These are phyloP conservation scores for Zychaea mexicana DNA, from an alignment of 371 early-diverging fungal genomes.

Conservation along the genomic window DNA sequence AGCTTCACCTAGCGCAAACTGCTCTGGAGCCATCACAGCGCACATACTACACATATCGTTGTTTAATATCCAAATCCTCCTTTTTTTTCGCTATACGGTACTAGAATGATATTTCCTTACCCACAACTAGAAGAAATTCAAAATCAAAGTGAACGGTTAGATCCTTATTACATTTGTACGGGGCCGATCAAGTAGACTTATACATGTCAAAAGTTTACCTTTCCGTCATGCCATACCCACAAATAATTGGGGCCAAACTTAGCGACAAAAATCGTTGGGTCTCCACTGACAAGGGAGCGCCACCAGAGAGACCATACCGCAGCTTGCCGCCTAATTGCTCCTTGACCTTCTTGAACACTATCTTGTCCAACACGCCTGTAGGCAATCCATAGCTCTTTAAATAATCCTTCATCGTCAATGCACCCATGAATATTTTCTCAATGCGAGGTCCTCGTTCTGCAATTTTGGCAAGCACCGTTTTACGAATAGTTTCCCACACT, in stretches of 20 bases:
- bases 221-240: conserved; percentile 70
- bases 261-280: conserved; percentile 72
- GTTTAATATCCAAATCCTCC: background rate
- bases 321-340: conserved; percentile 79
- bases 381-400: conserved; percentile 52
- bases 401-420: conserved; percentile 57
- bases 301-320: conserved; percentile 73
- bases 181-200: too few species aligned
- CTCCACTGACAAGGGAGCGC: conserved; percentile 74
- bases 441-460: conserved; percentile 19
- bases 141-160: background rate
- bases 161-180: too few species aligned
- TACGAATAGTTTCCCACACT: conserved; percentile 86
- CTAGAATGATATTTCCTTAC: conserved; percentile 1
- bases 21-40: conserved; percentile 64
- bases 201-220: conserved; percentile 5
- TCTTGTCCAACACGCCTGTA: conserved; percentile 61
- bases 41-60: conserved; percentile 19
- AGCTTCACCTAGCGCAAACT: conserved; percentile 65
- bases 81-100: background rate
- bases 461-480: conserved; percentile 65
- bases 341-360: conserved; percentile 76
- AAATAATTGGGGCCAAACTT: conserved; percentile 66
- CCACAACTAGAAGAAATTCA: conserved; percentile 10
- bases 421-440: conserved; percentile 53